These are phyloP conservation scores for Erythrobasidium yunnanense DNA, from an alignment of 768 basidiomycete genomes.

Conservation along the genomic window DNA sequence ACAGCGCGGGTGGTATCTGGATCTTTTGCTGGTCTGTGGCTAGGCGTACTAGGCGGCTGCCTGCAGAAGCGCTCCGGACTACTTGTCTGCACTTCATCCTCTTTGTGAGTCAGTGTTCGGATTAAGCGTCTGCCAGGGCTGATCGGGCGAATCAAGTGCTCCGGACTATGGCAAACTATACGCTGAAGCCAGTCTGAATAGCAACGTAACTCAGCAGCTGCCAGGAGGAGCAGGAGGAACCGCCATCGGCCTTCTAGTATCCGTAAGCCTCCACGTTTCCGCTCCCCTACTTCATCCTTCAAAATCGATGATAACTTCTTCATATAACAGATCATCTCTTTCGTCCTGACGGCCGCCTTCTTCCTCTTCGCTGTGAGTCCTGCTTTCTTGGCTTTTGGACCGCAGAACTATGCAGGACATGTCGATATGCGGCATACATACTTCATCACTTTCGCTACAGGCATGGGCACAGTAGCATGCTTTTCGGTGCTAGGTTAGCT, in stretches of 20 bases:
- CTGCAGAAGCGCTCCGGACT: slow-evolving; percentile 12
- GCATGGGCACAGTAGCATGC: not conserved
- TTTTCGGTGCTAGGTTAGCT: not conserved
- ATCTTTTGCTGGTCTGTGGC: not conserved
- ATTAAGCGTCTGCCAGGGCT: not conserved
- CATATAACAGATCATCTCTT: not conserved
- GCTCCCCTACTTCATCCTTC: not conserved
- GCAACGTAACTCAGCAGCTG: slow-evolving; percentile 14
- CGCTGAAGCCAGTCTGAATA: not conserved
- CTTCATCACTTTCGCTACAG: not conserved
- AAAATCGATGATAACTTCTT: not conserved
- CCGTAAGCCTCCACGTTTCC: not conserved
- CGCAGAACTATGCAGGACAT: not conserved
- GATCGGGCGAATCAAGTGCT: not conserved
- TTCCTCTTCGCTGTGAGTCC: not conserved
- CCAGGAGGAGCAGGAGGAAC: slow-evolving; percentile 15
- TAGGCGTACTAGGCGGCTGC: slow-evolving; percentile 6
- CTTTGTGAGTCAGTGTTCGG: slow-evolving; percentile 3
- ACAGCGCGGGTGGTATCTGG: not conserved
- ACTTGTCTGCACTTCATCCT: slow-evolving; percentile 15
- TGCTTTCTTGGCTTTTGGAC: not conserved
- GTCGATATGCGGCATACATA: not conserved
- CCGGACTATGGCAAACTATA: not conserved
- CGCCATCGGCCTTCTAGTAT: not conserved
- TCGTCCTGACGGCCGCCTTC: not conserved